Evolutionary conservation across 164 flowering plant species (phyloP), one percentile per base, ranked within the genome.

Genomic region (Warburgia ugandensis): DNA sequence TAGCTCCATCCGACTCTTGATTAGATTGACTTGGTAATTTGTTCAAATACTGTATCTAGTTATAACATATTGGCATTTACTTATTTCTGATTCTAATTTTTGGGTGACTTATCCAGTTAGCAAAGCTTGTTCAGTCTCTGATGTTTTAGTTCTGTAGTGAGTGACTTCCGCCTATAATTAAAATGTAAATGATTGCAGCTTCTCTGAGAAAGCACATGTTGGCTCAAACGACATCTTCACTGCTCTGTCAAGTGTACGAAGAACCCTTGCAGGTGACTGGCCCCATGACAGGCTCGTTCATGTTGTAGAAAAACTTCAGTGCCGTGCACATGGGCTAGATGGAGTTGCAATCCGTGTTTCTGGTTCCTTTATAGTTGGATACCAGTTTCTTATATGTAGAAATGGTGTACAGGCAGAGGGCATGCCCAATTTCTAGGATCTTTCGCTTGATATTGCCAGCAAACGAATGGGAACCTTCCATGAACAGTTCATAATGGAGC

Each of bases 241-340:
- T 35, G 45, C 69, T 6, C 64, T 84, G 28, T 77, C 96, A 36
- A 59, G 63, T 36, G 73, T 86, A 13, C 72, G 96, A 23, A 73
- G 64, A 30, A 89, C 87, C 48, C 71, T 94, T 58, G 81, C 79
- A 9, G 99, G 99, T 40, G 85, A 89, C 25, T 76, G 87, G 86
- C 92, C 94, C 54, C 73, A 79, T 13, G 94, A 94, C 50, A 79
- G 67, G 56, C 94, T 94, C 6, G 87, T 94, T 12, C 99, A 94
- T 59, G 80, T 89, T n/a, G 99, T 89, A 38, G 99, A 94, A 62
- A 89, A 79, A 56, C 80, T 94, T 40, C 96, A 79, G 37, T 94
- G 99, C 32, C 88, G 97, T 47, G 73, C 83, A 53, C 81, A 94
- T 63, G 94, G 96, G 44, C 52, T 71, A 50, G 83, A 77, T 59